phyloP scores from a whole-genome alignment of 1,139 yeast species.

The Suhomyces anneliseae region DNA sequence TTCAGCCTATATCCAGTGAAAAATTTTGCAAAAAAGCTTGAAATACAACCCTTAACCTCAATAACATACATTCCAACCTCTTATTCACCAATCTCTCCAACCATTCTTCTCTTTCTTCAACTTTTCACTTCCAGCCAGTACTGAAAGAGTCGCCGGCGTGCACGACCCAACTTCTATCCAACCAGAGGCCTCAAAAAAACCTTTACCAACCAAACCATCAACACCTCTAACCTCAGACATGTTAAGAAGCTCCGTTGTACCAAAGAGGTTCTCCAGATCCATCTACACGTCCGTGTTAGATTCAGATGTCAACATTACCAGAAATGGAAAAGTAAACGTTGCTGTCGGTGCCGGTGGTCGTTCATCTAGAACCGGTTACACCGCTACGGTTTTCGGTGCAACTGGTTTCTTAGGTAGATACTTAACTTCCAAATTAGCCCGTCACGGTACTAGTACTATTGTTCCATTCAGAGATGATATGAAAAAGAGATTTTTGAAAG shows the following conservation, averaged over 20 bases:
- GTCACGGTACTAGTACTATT: conserved; percentile 77
- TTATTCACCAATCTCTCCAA: no score
- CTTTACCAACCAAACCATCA: conserved; percentile 6
- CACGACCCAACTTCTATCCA: conserved; percentile 17
- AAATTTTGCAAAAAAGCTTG: no score
- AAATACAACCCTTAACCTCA: no score
- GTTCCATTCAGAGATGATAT: conserved; percentile 81
- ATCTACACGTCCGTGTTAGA: conserved; percentile 46
- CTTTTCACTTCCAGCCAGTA: no score
- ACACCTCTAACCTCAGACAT: conserved; percentile 14
- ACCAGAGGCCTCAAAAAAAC: conserved; percentile 23
- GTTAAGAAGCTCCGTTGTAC: conserved; percentile 31
- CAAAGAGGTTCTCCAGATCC: conserved; percentile 28
- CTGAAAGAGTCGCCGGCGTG: conserved; percentile 1
- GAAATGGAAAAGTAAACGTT: conserved; percentile 70
- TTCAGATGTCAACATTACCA: conserved; percentile 71
- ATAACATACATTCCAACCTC: no score
- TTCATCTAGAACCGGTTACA: conserved; percentile 87
- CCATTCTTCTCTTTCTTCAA: no score
- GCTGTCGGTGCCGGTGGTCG: conserved; percentile 78
- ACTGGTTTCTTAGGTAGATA: conserved; percentile 79
- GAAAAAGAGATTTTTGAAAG: conserved; percentile 77
- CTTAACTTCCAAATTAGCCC: conserved; percentile 68
- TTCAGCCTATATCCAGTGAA: no score
- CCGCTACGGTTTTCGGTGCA: conserved; percentile 88